A percentile compares a stretch with the other conserved stretches of the same genome.
Conservation (phyloP, 495 filamentous ascomycete genomes). For the Penicillium tannophilum region DNA sequence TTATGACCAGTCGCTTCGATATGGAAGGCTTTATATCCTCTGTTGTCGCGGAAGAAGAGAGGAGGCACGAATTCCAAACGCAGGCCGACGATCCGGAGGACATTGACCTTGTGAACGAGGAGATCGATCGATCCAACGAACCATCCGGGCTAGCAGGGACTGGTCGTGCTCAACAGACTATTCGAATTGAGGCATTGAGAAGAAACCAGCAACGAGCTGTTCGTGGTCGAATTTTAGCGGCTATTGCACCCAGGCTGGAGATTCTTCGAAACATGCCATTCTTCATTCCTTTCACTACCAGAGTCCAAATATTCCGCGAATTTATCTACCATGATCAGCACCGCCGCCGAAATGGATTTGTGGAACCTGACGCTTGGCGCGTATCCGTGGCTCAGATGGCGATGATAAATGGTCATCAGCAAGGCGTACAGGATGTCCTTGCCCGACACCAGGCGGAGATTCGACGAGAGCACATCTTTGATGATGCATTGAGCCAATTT, state of each 20-base stretch:
- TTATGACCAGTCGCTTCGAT: conserved; percentile 90
- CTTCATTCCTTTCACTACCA: conserved; percentile 87
- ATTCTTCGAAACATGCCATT: conserved; percentile 97
- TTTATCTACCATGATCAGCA: conserved; percentile 85
- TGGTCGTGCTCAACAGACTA: conserved; percentile 52
- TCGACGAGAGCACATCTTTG: conserved; percentile 75
- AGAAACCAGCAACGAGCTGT: conserved; percentile 64
- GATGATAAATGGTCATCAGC: too few species aligned
- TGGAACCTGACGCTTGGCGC: conserved; percentile 82
- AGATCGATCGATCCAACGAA: conserved; percentile 16
- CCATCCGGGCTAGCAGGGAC: conserved; percentile 52
- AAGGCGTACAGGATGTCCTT: conserved; percentile 49
- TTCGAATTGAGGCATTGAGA: conserved; percentile 54
- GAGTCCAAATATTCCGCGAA: conserved; percentile 91
- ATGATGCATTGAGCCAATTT: conserved; percentile 83
- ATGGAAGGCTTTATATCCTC: conserved; percentile 87
- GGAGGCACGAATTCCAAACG: conserved; percentile 65
- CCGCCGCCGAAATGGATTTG: conserved; percentile 69
- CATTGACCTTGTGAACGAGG: conserved; percentile 36
- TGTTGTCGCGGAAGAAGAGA: conserved; percentile 88
- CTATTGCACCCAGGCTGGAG: conserved; percentile 81
- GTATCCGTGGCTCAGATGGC: conserved; percentile 53
- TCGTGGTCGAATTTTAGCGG: conserved; percentile 67
- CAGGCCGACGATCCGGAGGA: conserved; percentile 54
- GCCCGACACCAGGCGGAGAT: conserved; percentile 81